These are phyloP conservation scores for Neonectria ditissima DNA, from an alignment of 2,329 filamentous ascomycete species.

Conservation along the genomic window DNA sequence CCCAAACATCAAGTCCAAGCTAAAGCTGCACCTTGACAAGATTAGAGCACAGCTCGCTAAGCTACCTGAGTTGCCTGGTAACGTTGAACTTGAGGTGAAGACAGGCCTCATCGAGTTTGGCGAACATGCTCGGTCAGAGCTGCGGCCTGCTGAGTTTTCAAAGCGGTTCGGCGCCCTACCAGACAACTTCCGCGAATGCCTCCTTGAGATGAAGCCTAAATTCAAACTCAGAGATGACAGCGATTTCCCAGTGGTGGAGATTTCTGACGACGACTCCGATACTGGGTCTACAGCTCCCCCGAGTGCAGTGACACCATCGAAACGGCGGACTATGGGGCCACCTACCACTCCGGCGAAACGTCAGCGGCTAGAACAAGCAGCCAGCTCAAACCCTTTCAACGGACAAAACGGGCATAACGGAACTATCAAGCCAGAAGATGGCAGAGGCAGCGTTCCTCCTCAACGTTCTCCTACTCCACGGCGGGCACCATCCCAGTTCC, in stretches of 20 bases:
- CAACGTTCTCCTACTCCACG: constrained; percentile 27
- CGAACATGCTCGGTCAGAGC: constrained; percentile 63
- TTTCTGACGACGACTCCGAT: constrained; percentile 56
- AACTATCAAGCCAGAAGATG: constrained; percentile 55
- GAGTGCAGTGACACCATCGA: constrained; percentile 43
- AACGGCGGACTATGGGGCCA: constrained; percentile 45
- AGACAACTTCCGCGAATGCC: constrained; percentile 62
- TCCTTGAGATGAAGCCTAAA: constrained; percentile 61
- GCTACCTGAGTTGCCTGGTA: constrained; percentile 75
- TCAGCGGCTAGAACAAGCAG: constrained; percentile 38
- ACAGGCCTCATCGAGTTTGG: constrained; percentile 70
- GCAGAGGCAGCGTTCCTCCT: constrained; percentile 37
- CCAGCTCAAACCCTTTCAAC: constrained; percentile 18
- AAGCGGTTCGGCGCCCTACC: constrained; percentile 60
- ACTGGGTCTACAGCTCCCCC: constrained; percentile 40
- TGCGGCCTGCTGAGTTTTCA: constrained; percentile 56
- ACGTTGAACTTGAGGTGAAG: constrained; percentile 74
- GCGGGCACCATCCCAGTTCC: constrained; percentile 36
- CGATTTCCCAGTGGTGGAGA: constrained; percentile 52
- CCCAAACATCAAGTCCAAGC: constrained; percentile 66
- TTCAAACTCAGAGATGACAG: constrained; percentile 55
- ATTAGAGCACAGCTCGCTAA: constrained; percentile 67
- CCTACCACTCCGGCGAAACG: constrained; percentile 52
- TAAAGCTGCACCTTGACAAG: constrained; percentile 59
- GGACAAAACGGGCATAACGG: constrained; percentile 23